These are phyloP conservation scores for Fusarium sulawesiense DNA, from an alignment of 2,329 filamentous ascomycete genomes.

Conservation along the genomic window DNA sequence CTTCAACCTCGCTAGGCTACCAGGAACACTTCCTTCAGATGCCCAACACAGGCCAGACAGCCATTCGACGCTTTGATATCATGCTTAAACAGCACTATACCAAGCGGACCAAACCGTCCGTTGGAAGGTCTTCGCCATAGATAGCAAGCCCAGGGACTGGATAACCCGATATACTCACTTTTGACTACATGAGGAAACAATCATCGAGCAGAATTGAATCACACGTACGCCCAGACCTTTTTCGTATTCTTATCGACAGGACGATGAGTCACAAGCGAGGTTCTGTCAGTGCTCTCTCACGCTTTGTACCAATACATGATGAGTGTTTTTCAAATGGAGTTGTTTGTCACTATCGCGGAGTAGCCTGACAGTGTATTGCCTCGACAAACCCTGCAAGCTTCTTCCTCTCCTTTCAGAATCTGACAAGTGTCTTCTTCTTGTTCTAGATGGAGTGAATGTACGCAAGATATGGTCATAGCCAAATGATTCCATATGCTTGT, in stretches of 20 bases:
- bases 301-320: background rate
- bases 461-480: background rate
- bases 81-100: background rate
- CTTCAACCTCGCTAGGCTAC: background rate
- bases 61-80: background rate
- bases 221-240: too few species aligned
- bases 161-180: background rate
- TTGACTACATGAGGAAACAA: background rate
- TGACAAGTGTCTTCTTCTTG: background rate
- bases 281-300: background rate
- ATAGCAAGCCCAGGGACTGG: background rate
- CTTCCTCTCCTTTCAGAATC: background rate
- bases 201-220: background rate
- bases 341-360: background rate
- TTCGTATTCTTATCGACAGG: background rate
- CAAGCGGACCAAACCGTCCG: background rate
- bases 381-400: background rate
- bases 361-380: background rate
- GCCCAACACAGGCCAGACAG: background rate
- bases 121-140: background rate
- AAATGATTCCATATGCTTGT: background rate
- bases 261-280: background rate
- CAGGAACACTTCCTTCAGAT: background rate
- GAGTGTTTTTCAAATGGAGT: constrained; percentile 11
- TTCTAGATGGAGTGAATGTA: background rate